phyloP scores from a whole-genome alignment of 83 land plant species.

The Larix sibirica region DNA sequence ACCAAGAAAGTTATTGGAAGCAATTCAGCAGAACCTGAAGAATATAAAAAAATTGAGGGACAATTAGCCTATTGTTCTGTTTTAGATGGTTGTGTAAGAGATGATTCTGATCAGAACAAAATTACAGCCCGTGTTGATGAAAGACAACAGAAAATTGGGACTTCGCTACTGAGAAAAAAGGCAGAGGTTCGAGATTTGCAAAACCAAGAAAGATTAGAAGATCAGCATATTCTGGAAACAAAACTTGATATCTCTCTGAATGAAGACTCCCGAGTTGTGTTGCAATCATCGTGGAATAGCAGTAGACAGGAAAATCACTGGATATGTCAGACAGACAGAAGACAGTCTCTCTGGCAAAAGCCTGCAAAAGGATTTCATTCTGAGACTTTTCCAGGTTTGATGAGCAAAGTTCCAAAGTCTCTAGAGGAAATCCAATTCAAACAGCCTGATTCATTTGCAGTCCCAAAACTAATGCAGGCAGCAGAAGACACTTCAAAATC shows the following conservation, averaged over 20 bases:
- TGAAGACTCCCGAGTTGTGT: constrained; percentile 1
- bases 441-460: not conserved
- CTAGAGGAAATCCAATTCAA: not conserved
- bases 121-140: not conserved
- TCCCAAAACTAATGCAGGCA: not conserved
- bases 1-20: not conserved
- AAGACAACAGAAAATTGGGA: constrained; percentile 1
- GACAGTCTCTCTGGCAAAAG: constrained; percentile 6
- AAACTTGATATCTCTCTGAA: not conserved
- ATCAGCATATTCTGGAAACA: not conserved
- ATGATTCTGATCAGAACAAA: constrained; percentile 6
- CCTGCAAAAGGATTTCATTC: constrained; percentile 1
- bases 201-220: constrained; percentile 10
- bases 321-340: constrained; percentile 1
- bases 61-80: not conserved
- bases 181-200: not conserved
- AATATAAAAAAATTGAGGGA: not conserved
- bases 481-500: not conserved
- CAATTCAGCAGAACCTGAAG: constrained; percentile 12
- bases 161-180: not conserved
- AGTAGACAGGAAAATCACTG: constrained; percentile 1
- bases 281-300: constrained; percentile 3
- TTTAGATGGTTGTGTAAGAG: not conserved
- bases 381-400: not conserved
- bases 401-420: not conserved